A percentile compares a stretch with the other conserved stretches of the same genome.
Conservation (phyloP, 345 rosid genomes). For the Bruguiera gymnorhiza region DNA sequence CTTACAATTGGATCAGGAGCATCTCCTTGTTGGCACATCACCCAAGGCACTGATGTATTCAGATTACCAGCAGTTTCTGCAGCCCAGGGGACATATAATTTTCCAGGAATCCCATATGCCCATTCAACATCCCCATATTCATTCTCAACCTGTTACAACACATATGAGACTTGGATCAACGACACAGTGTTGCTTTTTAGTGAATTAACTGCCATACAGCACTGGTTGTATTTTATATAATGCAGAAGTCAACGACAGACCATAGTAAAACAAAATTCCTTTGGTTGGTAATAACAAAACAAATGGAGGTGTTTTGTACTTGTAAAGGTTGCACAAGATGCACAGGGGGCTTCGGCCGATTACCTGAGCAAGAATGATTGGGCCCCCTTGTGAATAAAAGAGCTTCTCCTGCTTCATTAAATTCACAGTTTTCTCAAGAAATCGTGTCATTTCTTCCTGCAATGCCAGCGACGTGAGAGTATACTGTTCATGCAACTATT, state of each 20-base stretch:
- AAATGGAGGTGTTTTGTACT: neutral
- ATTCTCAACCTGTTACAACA: slow-evolving; percentile 50
- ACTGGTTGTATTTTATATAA: neutral
- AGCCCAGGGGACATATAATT: slow-evolving; percentile 53
- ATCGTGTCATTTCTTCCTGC: slow-evolving; percentile 51
- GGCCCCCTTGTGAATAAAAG: slow-evolving; percentile 33
- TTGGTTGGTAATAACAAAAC: neutral
- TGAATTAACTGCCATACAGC: neutral
- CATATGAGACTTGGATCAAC: no score
- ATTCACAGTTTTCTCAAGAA: slow-evolving; percentile 46
- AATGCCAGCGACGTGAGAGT: neutral
- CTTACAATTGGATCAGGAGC: slow-evolving; percentile 65
- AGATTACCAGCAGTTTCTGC: slow-evolving; percentile 57
- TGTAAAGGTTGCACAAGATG: neutral
- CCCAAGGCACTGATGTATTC: slow-evolving; percentile 61
- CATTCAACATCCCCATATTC: slow-evolving; percentile 57
- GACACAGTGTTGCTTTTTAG: neutral
- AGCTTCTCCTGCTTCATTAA: slow-evolving; percentile 55
- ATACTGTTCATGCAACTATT: neutral
- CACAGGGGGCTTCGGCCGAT: no score
- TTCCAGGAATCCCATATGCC: slow-evolving; percentile 53
- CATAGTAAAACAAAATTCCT: neutral
- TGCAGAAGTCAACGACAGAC: neutral
- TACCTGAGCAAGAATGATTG: no score
- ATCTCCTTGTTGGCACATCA: slow-evolving; percentile 55